Evolutionary conservation across 2,329 filamentous ascomycete genomes (phyloP).

Genomic region (Nemania sp.): DNA sequence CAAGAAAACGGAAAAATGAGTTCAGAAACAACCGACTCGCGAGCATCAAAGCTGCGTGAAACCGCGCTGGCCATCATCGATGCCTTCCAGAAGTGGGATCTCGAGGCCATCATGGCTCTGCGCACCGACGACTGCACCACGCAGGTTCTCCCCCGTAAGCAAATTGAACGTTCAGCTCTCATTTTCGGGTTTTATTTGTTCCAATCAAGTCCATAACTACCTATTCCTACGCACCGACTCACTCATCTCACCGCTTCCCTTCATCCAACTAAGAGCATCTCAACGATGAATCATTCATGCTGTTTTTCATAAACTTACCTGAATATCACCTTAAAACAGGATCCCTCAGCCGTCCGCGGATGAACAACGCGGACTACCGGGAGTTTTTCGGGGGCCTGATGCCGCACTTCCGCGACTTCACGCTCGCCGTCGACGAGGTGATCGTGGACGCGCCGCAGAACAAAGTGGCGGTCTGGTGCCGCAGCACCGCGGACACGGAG

Average conservation of each 20-base stretch:
- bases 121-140: constrained; percentile 16
- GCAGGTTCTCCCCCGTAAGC: constrained; percentile 21
- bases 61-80: constrained; percentile 19
- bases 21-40: background rate
- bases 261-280: no score
- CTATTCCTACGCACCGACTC: no score
- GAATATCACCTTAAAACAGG: constrained; percentile 7
- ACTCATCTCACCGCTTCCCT: background rate
- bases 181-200: no score
- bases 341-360: constrained; percentile 14
- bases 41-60: constrained; percentile 11
- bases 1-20: background rate
- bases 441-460: constrained; percentile 28
- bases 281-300: no score
- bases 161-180: no score
- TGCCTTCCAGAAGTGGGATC: constrained; percentile 17
- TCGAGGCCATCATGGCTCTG: constrained; percentile 17
- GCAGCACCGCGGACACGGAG: constrained; percentile 23
- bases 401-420: constrained; percentile 12
- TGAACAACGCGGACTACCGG: constrained; percentile 19
- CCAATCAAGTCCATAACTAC: no score
- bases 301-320: no score
- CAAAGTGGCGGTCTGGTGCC: constrained; percentile 28
- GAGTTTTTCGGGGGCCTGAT: constrained; percentile 9
- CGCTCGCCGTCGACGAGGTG: constrained; percentile 14